Evolutionary conservation across 257 asterid species (phyloP), one percentile per base, ranked within the genome.

Genomic region (Misopates orontium): DNA sequence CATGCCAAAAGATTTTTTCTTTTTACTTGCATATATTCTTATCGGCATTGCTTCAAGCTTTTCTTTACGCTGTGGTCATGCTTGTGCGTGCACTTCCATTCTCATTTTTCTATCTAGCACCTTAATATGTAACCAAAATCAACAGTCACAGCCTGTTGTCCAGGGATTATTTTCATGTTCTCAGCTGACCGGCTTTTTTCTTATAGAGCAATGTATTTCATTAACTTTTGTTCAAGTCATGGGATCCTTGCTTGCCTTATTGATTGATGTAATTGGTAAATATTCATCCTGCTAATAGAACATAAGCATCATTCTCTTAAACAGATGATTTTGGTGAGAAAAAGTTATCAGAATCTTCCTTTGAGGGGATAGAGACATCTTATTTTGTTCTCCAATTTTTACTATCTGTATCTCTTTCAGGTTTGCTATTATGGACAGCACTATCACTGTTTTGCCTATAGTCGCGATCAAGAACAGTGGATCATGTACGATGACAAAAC

Each of bases 401-500:
- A 36, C 42, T 36, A 36, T 10, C 42, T 36, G 6, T 9, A 19
- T 60, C 44, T 13, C 25, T 63, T 23, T 55, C 64, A 83, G 85
- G 85, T 79, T 64, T 83, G 85, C 81, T 83, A 88, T 74, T 90
- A 90, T 54, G 97, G 99, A 66, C 95, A 90, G 78, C 99, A 94
- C 80, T 94, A 94, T 76, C 96, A 94, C 74, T 94, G 97, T 73
- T 90, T 94, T 78, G 92, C 95, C 50, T 94, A 83, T 84, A 82
- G 89, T 54, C 77, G 70, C 4, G 96, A 85, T 61, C 87, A 75
- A 64, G 95, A 80, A 41, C 80, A 75, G 76, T 94, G 99, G 99
- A 73, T 86, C 60, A 94, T 88, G 97, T 94, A 90, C 64, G 97
- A 90, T 64, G 99, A 94, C 88, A 82, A 85, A 68, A 88, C 91